Evolutionary conservation across 1,284 basidiomycete genomes (phyloP), one percentile per base, ranked within the genome.

Genomic region (Ceratobasidium papillatum): DNA sequence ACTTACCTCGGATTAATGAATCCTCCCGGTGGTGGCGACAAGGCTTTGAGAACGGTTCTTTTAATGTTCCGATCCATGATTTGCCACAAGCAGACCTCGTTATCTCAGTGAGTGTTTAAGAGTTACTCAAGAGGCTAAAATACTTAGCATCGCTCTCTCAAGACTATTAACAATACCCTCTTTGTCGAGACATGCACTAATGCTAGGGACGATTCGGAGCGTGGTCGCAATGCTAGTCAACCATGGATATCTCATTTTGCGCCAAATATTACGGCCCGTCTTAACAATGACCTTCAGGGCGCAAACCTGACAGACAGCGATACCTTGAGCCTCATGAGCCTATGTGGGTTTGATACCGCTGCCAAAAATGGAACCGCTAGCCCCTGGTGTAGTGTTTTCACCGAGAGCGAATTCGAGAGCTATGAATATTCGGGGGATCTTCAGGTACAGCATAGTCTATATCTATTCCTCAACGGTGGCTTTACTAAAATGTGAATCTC

Each of bases 311-410:
- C 84, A 0, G 79, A 85, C 45, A 76, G 79, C 1, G 92, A 96
- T 78, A 83, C 89, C 0, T 83, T 87, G 63, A 87, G 84, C 76
- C 81, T 96, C 43, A 89, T 93, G 78, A 86, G 88, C 2, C 84
- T 96, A 59, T 96, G 95, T 80, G 86, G 92, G 0, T 95, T 94
- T 80, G 91, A 94, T 75, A 89, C 88, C 5, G 85, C 82, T 32
- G 87, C 85, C 0, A 66, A 72, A 17, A 83, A 84, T 5, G 84
- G 85, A 77, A 79, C 76, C 0, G 82, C 86, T 63, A 93, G 91
- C 78, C 86, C 86, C 0, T 95, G 92, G 84, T 96, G 95, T 80
- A 80, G 80, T 2, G 76, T 95, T 5, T 94, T 95, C 80, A 81
- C 81, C 0, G 68, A 80, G 11, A 80, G 84, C 0, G 90, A 92